Evolutionary conservation across 495 filamentous ascomycete species (phyloP).

Genomic region (Penicillium egyptiacum): DNA sequence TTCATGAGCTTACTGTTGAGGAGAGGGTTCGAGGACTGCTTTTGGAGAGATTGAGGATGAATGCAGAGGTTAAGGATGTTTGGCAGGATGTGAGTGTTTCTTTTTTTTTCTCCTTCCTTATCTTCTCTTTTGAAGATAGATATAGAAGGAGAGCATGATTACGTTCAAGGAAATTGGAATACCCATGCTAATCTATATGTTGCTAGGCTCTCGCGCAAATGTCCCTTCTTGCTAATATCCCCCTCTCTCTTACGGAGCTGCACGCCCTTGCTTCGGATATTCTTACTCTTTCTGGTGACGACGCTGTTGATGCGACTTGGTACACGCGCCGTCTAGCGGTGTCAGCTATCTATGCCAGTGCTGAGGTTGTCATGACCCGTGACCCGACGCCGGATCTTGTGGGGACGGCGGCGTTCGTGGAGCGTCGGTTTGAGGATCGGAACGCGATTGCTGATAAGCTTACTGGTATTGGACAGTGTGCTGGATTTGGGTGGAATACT

Average conservation of each 20-base stretch:
- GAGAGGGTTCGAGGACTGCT: conserved; percentile 63
- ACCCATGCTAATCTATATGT: conserved; percentile 9
- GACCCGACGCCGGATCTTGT: conserved; percentile 64
- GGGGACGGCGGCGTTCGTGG: conserved; percentile 78
- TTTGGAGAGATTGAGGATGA: conserved; percentile 71
- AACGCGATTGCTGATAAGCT: conserved; percentile 56
- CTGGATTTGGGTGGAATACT: conserved; percentile 70
- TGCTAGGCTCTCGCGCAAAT: conserved; percentile 81
- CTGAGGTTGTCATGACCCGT: conserved; percentile 91
- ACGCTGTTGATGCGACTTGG: conserved; percentile 78
- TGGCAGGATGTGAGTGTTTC: conserved; percentile 76
- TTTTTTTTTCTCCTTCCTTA: not conserved
- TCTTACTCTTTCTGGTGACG: conserved; percentile 77
- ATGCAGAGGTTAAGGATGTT: conserved; percentile 62
- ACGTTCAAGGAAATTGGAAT: not conserved
- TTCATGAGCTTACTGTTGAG: conserved; percentile 37
- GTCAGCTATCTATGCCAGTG: conserved; percentile 76
- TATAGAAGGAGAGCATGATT: not conserved
- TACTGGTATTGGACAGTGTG: conserved; percentile 66
- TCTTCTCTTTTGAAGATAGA: not conserved
- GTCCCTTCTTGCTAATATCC: conserved; percentile 74
- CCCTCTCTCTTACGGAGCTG: conserved; percentile 75
- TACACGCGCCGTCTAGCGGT: conserved; percentile 84
- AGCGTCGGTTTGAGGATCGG: conserved; percentile 71
- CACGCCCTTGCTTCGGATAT: conserved; percentile 84